Evolutionary conservation across 768 basidiomycete species (phyloP).

Genomic region (Hericium alpestre): DNA sequence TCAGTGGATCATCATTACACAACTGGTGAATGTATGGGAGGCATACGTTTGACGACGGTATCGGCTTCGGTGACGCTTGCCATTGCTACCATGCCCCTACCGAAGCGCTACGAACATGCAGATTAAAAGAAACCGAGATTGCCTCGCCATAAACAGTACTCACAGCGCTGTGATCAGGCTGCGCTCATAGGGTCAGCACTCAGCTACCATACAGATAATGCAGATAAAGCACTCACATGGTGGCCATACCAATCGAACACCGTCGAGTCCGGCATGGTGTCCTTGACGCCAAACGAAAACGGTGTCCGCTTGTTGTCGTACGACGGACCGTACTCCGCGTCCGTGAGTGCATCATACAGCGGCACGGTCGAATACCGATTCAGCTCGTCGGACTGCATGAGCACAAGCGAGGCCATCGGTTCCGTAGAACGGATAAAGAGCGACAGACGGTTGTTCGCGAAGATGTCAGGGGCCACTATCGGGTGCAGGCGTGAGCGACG

Average conservation of each 20-base stretch:
- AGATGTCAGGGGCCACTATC: conserved; percentile 26
- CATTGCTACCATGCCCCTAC: not conserved
- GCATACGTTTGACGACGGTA: not conserved
- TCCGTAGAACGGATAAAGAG: conserved; percentile 23
- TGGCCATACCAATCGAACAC: conserved; percentile 1
- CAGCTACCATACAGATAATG: no score
- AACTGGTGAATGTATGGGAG: no score
- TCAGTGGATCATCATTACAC: not conserved
- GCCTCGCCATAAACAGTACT: not conserved
- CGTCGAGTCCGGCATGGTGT: not conserved
- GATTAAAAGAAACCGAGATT: not conserved
- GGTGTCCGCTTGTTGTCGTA: conserved; percentile 8
- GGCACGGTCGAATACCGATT: conserved; percentile 14
- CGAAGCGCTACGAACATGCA: not conserved
- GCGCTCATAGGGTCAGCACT: not conserved
- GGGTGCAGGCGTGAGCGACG: not conserved
- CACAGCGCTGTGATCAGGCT: not conserved
- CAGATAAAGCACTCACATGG: not conserved
- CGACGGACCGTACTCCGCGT: conserved; percentile 20
- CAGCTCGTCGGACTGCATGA: conserved; percentile 12
- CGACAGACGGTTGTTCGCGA: conserved; percentile 33
- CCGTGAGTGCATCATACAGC: conserved; percentile 26
- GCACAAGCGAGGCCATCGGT: conserved; percentile 18
- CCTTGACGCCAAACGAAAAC: conserved; percentile 2
- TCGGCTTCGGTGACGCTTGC: not conserved